Conservation (phyloP, 345 rosid genomes). For the Heritiera littoralis region DNA sequence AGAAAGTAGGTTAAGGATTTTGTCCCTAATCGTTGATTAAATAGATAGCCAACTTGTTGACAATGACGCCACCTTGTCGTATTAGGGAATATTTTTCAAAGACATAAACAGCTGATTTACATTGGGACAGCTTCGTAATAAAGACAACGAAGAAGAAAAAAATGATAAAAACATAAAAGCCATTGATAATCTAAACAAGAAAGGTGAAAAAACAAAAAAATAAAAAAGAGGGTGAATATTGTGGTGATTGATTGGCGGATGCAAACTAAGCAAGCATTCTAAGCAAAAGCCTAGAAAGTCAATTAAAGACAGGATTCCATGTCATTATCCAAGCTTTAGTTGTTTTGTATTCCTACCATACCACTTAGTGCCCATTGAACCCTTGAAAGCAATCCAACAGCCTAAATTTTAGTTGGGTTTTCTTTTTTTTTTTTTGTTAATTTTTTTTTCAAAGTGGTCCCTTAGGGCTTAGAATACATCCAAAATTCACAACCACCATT, state of each 20-base stretch:
- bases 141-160: conserved; percentile 12
- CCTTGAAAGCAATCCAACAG: conserved; percentile 23
- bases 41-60: conserved; percentile 11
- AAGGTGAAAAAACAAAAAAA: background rate
- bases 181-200: conserved; percentile 6
- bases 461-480: conserved; percentile 19
- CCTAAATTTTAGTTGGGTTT: background rate
- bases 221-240: background rate
- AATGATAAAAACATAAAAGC: background rate
- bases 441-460: conserved; percentile 29
- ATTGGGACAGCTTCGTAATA: conserved; percentile 29
- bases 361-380: conserved; percentile 30
- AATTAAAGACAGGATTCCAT: conserved; percentile 38
- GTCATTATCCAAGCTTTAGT: conserved; percentile 36
- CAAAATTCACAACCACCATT: conserved; percentile 42
- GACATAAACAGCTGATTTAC: conserved; percentile 40
- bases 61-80: conserved; percentile 36
- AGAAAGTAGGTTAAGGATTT: conserved; percentile 27
- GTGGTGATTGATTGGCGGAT: conserved; percentile 26
- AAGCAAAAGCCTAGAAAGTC: conserved; percentile 38
- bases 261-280: conserved; percentile 32
- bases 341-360: conserved; percentile 39
- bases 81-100: conserved; percentile 30
- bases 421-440: no score
- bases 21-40: conserved; percentile 27